Percentiles rank a stretch among this genome's conserved stretches.
Evolutionary conservation across 2,329 filamentous ascomycete species (phyloP).

Genomic region (Talaromyces funiculosus): DNA sequence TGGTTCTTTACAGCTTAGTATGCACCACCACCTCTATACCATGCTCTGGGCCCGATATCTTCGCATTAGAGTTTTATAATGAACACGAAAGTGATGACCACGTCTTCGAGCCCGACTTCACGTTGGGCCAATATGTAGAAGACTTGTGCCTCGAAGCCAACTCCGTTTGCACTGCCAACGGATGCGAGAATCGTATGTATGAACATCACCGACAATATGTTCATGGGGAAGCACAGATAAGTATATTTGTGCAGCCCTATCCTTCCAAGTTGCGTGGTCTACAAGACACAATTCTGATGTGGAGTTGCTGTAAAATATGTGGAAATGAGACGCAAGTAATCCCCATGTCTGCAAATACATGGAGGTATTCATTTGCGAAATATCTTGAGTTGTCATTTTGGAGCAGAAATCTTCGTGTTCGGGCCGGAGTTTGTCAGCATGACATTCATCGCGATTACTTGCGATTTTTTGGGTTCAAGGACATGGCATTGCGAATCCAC

Average conservation of each 20-base stretch:
- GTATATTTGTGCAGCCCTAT: slow-evolving; percentile 77
- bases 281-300: slow-evolving; percentile 83
- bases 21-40: slow-evolving; percentile 92
- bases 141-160: slow-evolving; percentile 74
- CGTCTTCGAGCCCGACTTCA: slow-evolving; percentile 77
- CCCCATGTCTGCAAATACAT: slow-evolving; percentile 88
- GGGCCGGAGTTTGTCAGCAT: slow-evolving; percentile 75
- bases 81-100: slow-evolving; percentile 67
- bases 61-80: slow-evolving; percentile 88
- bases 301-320: slow-evolving; percentile 93
- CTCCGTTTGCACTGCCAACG: slow-evolving; percentile 72
- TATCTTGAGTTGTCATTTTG: slow-evolving; percentile 97
- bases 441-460: slow-evolving; percentile 90
- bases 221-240: slow-evolving; percentile 89
- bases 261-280: slow-evolving; percentile 59
- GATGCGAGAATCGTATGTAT: slow-evolving; percentile 81
- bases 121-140: slow-evolving; percentile 90
- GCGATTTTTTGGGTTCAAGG: slow-evolving; percentile 83
- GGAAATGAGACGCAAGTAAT: slow-evolving; percentile 83
- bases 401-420: slow-evolving; percentile 72
- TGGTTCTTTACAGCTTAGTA: slow-evolving; percentile 87
- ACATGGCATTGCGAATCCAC: slow-evolving; percentile 80
- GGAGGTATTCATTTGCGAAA: slow-evolving; percentile 98
- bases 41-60: slow-evolving; percentile 83
- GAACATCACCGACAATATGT: slow-evolving; percentile 97